Base-by-base conservation (phyloP, 1,284 basidiomycete species). In the Microbotryomycetes sp. region DNA sequence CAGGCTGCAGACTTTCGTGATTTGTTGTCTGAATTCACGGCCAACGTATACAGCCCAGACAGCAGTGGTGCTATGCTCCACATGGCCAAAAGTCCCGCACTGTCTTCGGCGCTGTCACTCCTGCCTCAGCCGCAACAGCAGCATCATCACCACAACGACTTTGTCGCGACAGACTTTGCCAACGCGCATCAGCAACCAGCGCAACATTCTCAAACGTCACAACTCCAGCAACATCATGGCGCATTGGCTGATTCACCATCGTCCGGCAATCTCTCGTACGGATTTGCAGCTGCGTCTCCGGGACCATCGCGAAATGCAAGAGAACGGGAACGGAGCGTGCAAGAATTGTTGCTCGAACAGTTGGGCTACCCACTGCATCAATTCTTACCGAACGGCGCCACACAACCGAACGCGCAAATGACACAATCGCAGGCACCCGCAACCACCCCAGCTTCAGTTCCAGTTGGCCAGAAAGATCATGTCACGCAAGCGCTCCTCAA, bases 11-110 rank as follows among this genome's bases (percentile, higher is more conserved):
- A 60, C 25, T 66, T 64, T 31, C 31, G 54, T 29, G 59, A 61
- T 50, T 42, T 68, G 22, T 56, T 68, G 15, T 62, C 62, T 23
- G 62, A 68, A 36, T 68, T 68, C 47, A 68, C 67, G 3, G 53
- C 50, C 14, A 58, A 50, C 36, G 55, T 53, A 4, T 19, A 61
- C n/a, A 61, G 55, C 7, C 58, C 64, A 3, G 25, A n/a, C 50
- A 25, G 25, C 48, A 50, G 6, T 49, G 36, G 36, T 19, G 36
- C 36, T 42, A 12, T 12, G 12, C 12, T 19, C 19, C 36, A 9
- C 36, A 42, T 19, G 36, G 19, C 36, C 12, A 19, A 9, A 9
- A 9, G 19, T 12, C 12, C 19, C 36, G 36, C 9, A 9, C 19
- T 42, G 36, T 12, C 12, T 19, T 12, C 9, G 9, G 36, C 36